Evolutionary conservation across 352 stramenopile genomes (phyloP).

Genomic region (Globisporangium uncinulatum): DNA sequence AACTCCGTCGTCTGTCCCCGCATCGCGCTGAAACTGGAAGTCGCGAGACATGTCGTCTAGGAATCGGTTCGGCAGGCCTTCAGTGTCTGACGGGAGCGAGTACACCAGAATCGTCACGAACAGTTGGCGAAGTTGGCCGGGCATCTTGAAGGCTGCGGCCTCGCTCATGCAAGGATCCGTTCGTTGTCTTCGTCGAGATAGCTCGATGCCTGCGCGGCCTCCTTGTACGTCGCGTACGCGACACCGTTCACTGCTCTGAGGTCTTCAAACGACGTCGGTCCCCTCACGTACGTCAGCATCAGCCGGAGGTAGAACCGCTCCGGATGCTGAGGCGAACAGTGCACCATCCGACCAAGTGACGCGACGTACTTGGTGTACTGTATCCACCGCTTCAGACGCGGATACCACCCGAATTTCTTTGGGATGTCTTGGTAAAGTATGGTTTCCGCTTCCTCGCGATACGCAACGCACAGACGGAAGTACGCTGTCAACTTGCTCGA

Average conservation of each 20-base stretch:
- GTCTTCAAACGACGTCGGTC: no score
- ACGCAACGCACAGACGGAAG: conserved; percentile 11
- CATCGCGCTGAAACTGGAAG: conserved; percentile 1
- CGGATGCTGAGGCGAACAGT: conserved; percentile 13
- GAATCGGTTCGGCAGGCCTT: conserved; percentile 18
- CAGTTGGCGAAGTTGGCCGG: conserved; percentile 24
- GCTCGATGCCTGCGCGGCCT: not conserved
- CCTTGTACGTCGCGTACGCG: no score
- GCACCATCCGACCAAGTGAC: conserved; percentile 17
- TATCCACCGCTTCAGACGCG: conserved; percentile 11
- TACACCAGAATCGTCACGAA: conserved; percentile 26
- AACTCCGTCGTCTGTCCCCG: not conserved
- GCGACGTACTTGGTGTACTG: conserved; percentile 8
- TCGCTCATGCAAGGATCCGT: conserved; percentile 17
- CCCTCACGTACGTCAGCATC: no score
- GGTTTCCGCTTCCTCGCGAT: conserved; percentile 5
- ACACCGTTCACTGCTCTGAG: no score
- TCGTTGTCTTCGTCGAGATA: conserved; percentile 20
- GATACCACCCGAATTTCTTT: conserved; percentile 11
- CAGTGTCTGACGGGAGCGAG: conserved; percentile 7
- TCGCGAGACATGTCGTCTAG: conserved; percentile 14
- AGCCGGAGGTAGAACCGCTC: conserved; percentile 20
- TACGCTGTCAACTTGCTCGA: conserved; percentile 9
- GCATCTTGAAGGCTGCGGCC: conserved; percentile 12
- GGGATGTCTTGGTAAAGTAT: conserved; percentile 20